phyloP scores from a whole-genome alignment of 2,329 filamentous ascomycete species.

The Calonectria naviculata region DNA sequence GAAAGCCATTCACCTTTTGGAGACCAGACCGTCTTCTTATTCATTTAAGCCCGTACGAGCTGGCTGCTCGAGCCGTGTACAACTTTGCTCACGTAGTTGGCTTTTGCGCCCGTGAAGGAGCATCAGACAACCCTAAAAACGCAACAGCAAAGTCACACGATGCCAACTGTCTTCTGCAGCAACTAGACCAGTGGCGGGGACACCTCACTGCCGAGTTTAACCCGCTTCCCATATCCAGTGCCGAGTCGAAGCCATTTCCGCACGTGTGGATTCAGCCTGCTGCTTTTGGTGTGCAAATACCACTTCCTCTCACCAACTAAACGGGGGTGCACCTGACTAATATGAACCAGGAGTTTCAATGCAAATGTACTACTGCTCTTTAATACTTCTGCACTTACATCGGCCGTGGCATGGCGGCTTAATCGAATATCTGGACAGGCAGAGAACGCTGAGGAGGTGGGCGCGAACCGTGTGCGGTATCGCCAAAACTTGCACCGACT shows the following conservation, averaged over 20 bases:
- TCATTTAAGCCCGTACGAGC: conserved; percentile 60
- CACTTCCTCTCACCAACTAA: conserved; percentile 31
- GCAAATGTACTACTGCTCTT: conserved; percentile 63
- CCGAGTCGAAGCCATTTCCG: conserved; percentile 45
- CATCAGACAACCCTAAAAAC: not conserved
- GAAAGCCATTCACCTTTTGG: conserved; percentile 69
- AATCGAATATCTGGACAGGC: conserved; percentile 54
- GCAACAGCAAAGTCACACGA: not conserved
- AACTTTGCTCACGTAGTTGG: conserved; percentile 67
- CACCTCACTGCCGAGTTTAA: conserved; percentile 50
- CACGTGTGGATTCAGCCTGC: conserved; percentile 61
- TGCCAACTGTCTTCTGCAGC: conserved; percentile 26
- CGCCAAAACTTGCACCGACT: conserved; percentile 53
- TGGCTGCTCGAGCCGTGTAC: conserved; percentile 63
- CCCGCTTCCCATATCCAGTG: conserved; percentile 47
- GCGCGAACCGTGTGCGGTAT: conserved; percentile 56
- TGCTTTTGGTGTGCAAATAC: conserved; percentile 45
- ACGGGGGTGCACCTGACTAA: too few species aligned
- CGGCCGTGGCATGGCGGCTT: conserved; percentile 38
- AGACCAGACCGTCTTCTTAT: conserved; percentile 57
- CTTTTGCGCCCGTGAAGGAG: conserved; percentile 52
- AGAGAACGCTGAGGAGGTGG: conserved; percentile 30
- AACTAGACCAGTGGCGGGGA: conserved; percentile 43
- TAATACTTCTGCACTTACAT: conserved; percentile 56
- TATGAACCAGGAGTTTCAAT: conserved; percentile 58